Evolutionary conservation across 108 stramenopile genomes (phyloP).

Genomic region (Skeletonema grethae): DNA sequence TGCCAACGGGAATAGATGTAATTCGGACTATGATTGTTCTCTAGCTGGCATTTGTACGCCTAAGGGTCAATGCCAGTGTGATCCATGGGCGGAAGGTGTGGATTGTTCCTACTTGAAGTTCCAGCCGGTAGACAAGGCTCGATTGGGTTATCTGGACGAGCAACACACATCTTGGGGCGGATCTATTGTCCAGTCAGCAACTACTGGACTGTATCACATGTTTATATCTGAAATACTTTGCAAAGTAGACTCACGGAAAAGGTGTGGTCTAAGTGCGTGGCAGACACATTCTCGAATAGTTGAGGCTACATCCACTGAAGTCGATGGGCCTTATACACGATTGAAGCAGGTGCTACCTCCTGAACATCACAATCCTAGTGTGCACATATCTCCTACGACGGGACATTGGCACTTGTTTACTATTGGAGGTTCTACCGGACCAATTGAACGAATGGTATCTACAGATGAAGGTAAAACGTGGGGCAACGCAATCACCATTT

Average conservation of each 20-base stretch:
- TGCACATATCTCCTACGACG: constrained; percentile 31
- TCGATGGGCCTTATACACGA: constrained; percentile 35
- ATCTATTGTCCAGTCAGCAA: constrained; percentile 19
- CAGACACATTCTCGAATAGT: constrained; percentile 42
- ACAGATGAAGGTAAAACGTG: constrained; percentile 35
- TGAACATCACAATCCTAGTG: constrained; percentile 45
- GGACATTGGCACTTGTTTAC: constrained; percentile 40
- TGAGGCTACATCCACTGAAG: constrained; percentile 3
- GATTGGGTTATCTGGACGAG: constrained; percentile 32
- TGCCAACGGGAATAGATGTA: constrained; percentile 11
- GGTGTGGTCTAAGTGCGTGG: constrained; percentile 31
- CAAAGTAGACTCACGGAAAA: constrained; percentile 20
- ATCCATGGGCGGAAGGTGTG: constrained; percentile 35
- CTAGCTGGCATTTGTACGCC: constrained; percentile 25
- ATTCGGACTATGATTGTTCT: constrained; percentile 27
- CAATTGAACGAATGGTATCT: constrained; percentile 35
- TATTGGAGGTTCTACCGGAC: constrained; percentile 27
- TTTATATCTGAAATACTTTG: constrained; percentile 33
- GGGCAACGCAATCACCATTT: constrained; percentile 23
- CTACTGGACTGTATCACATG: constrained; percentile 32
- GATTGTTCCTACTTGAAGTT: constrained; percentile 43
- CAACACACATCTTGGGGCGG: constrained; percentile 33
- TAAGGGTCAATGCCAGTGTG: constrained; percentile 26
- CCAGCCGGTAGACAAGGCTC: constrained; percentile 20
- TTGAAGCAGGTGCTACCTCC: constrained; percentile 18